Conservation (phyloP, 129 eudicot species). For the Tagetes patula region DNA sequence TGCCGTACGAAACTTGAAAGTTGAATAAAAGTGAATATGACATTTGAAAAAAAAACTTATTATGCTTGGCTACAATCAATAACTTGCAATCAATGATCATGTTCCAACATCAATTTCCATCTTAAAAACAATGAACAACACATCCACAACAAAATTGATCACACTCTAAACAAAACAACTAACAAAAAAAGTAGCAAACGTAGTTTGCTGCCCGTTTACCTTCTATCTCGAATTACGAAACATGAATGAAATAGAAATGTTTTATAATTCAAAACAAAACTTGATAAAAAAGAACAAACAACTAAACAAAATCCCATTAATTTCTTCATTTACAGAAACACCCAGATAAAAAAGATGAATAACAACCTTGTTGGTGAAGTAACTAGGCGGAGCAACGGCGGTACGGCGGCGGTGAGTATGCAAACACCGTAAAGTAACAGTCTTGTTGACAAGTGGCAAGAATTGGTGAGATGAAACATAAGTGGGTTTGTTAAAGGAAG, state of each 20-base stretch:
- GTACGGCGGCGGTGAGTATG: constrained; percentile 26
- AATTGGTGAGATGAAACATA: not conserved
- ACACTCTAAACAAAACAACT: not conserved
- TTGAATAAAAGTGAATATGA: no score
- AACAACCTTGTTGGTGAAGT: constrained; percentile 27
- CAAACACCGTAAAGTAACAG: constrained; percentile 33
- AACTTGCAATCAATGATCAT: not conserved
- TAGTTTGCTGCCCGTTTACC: no score
- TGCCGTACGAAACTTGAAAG: no score
- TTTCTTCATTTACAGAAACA: not conserved
- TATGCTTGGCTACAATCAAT: not conserved
- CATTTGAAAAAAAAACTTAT: no score
- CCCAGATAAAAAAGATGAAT: not conserved
- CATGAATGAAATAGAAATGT: no score
- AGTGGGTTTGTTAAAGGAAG: constrained; percentile 13
- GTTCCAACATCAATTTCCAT: not conserved
- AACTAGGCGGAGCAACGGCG: constrained; percentile 26
- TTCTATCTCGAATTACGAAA: no score
- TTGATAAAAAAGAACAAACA: not conserved
- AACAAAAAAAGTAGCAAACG: no score
- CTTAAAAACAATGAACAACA: no score
- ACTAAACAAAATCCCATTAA: not conserved
- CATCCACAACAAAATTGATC: no score
- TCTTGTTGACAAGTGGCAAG: constrained; percentile 20
- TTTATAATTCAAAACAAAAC: no score